These are phyloP conservation scores for Brachypodium distachyon DNA, from an alignment of 202 grass and related monocot species.

Conservation along the genomic window DNA sequence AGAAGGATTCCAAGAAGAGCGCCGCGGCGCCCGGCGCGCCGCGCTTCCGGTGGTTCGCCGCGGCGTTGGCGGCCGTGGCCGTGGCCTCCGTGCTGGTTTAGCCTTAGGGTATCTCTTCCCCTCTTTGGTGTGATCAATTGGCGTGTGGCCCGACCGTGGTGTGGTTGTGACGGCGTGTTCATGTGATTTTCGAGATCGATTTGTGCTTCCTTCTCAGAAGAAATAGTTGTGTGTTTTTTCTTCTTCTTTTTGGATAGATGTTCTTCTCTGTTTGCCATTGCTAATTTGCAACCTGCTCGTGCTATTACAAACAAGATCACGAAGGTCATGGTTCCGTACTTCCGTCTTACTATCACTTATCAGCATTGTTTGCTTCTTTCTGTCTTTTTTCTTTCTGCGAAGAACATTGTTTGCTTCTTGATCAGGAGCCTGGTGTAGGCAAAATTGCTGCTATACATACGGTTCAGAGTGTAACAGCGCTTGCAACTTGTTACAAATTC, in stretches of 20 bases:
- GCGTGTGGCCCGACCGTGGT: too few relatives aligned
- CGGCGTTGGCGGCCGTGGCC: background rate
- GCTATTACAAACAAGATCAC: background rate
- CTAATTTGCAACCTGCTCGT: background rate
- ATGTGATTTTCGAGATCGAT: background rate
- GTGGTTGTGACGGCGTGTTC: slow-evolving; percentile 15
- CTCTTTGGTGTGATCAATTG: background rate
- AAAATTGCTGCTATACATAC: background rate
- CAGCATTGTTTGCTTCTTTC: background rate
- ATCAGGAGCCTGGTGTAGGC: background rate
- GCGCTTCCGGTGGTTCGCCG: slow-evolving; percentile 26
- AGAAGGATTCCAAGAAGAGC: slow-evolving; percentile 40
- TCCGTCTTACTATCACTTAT: too few relatives aligned
- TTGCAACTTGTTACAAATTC: background rate
- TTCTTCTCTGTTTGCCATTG: background rate
- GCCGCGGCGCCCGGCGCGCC: slow-evolving; percentile 13
- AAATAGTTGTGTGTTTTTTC: slow-evolving; percentile 12
- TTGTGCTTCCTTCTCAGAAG: slow-evolving; percentile 18
- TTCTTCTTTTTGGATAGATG: background rate
- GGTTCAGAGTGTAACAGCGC: too few relatives aligned
- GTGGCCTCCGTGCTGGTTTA: slow-evolving; percentile 10
- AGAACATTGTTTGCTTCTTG: background rate
- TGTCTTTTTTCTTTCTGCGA: too few relatives aligned
- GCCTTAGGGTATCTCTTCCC: background rate
- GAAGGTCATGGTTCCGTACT: too few relatives aligned